Conservation (phyloP, 768 basidiomycete genomes). For the Mycena floridula region DNA sequence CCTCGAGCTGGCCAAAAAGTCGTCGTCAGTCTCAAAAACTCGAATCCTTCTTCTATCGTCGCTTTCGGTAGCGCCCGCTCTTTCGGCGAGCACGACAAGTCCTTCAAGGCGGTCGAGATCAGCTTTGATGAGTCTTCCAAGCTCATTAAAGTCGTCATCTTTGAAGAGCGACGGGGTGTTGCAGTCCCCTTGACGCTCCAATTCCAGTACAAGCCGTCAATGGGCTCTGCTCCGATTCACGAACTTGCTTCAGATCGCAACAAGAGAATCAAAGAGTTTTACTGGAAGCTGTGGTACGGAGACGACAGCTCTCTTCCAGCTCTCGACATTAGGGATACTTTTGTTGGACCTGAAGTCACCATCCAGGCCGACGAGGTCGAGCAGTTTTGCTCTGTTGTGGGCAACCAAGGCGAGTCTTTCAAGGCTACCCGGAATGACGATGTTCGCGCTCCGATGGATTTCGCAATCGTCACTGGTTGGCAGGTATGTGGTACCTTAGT, state of each 20-base stretch:
- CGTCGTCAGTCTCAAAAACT: constrained; percentile 45
- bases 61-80: constrained; percentile 80
- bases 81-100: constrained; percentile 59
- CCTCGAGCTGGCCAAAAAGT: constrained; percentile 80
- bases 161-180: constrained; percentile 73
- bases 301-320: constrained; percentile 71
- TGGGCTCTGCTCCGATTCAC: constrained; percentile 89
- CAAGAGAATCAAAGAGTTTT: constrained; percentile 90
- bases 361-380: constrained; percentile 77
- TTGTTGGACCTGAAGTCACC: constrained; percentile 80
- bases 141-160: constrained; percentile 66
- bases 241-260: constrained; percentile 83
- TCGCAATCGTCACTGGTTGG: constrained; percentile 98
- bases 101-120: constrained; percentile 83
- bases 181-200: constrained; percentile 77
- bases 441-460: constrained; percentile 95
- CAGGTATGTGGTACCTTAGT: constrained; percentile 60
- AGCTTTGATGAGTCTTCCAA: constrained; percentile 45
- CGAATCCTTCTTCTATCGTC: constrained; percentile 49
- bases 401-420: constrained; percentile 89
- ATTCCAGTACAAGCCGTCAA: constrained; percentile 83
- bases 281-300: constrained; percentile 98
- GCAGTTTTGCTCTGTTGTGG: constrained; percentile 87
- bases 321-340: constrained; percentile 77
- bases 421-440: constrained; percentile 65